These are phyloP conservation scores for Priceomyces haplophilus DNA, from an alignment of 805 yeast genomes.

Conservation along the genomic window DNA sequence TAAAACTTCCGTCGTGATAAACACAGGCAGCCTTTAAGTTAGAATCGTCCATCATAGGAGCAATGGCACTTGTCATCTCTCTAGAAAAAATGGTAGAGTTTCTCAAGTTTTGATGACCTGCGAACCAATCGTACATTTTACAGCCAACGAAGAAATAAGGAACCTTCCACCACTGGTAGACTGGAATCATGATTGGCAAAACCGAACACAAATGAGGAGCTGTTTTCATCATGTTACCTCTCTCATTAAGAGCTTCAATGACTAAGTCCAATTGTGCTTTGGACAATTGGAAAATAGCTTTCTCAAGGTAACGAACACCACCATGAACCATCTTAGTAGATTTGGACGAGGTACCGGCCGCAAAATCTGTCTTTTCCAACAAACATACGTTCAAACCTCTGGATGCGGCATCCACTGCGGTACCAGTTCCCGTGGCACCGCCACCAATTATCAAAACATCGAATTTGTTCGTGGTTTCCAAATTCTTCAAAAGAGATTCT, in stretches of 20 bases:
- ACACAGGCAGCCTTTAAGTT: constrained; percentile 86
- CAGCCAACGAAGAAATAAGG: constrained; percentile 93
- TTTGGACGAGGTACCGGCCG: constrained; percentile 89
- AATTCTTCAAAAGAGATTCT: constrained; percentile 46
- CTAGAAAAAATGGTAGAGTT: constrained; percentile 70
- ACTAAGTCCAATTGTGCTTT: constrained; percentile 87
- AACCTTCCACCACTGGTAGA: constrained; percentile 91
- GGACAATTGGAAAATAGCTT: constrained; percentile 89
- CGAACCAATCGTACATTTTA: constrained; percentile 87
- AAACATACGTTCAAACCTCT: constrained; percentile 88
- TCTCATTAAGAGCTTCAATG: constrained; percentile 83
- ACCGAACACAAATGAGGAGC: constrained; percentile 89
- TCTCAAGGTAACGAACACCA: constrained; percentile 92
- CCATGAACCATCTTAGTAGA: constrained; percentile 97
- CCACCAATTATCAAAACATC: constrained; percentile 92
- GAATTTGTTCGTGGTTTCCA: constrained; percentile 48
- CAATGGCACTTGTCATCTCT: constrained; percentile 63
- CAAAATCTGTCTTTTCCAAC: constrained; percentile 85
- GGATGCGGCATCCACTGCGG: constrained; percentile 86
- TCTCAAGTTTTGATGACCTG: constrained; percentile 83
- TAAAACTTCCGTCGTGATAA: constrained; percentile 93
- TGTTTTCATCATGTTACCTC: constrained; percentile 79
- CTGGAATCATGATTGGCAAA: constrained; percentile 93
- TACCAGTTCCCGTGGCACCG: constrained; percentile 94
- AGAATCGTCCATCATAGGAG: constrained; percentile 80